A percentile compares a stretch with the other conserved stretches of the same genome.
phyloP scores from a whole-genome alignment of 805 yeast species.

The Ogataea minuta region DNA sequence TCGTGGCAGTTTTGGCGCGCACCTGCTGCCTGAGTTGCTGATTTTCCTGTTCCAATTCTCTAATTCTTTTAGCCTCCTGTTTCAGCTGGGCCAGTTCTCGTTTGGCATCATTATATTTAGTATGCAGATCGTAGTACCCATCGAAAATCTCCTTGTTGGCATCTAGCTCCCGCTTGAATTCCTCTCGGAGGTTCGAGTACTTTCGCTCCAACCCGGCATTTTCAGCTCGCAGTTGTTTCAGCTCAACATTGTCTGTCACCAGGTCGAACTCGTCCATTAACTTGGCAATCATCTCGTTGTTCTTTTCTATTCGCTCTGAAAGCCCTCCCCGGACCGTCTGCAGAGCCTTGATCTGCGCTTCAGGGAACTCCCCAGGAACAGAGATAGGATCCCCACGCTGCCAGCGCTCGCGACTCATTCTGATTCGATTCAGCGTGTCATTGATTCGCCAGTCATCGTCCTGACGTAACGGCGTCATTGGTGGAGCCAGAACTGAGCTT shows the following conservation, averaged over 20 bases:
- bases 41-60: slow-evolving; percentile 10
- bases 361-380: slow-evolving; percentile 20
- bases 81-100: slow-evolving; percentile 1
- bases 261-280: slow-evolving; percentile 16
- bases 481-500: slow-evolving; percentile 21
- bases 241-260: slow-evolving; percentile 15
- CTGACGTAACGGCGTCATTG: slow-evolving; percentile 18
- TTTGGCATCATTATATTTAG: slow-evolving; percentile 17
- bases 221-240: slow-evolving; percentile 13
- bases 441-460: slow-evolving; percentile 21
- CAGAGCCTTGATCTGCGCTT: background rate
- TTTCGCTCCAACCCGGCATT: slow-evolving; percentile 19
- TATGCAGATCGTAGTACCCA: slow-evolving; percentile 26
- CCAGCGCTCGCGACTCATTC: slow-evolving; percentile 18
- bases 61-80: slow-evolving; percentile 4
- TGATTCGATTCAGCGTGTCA: slow-evolving; percentile 24
- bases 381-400: slow-evolving; percentile 10
- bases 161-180: slow-evolving; percentile 22
- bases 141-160: slow-evolving; percentile 26
- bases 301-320: slow-evolving; percentile 10
- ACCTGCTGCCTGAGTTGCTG: slow-evolving; percentile 13
- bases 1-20: slow-evolving; percentile 3
- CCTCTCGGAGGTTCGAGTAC: slow-evolving; percentile 25
- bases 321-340: background rate
- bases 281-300: slow-evolving; percentile 13